Conservation (phyloP, 2,329 filamentous ascomycete genomes). For the Alternaria sp. region DNA sequence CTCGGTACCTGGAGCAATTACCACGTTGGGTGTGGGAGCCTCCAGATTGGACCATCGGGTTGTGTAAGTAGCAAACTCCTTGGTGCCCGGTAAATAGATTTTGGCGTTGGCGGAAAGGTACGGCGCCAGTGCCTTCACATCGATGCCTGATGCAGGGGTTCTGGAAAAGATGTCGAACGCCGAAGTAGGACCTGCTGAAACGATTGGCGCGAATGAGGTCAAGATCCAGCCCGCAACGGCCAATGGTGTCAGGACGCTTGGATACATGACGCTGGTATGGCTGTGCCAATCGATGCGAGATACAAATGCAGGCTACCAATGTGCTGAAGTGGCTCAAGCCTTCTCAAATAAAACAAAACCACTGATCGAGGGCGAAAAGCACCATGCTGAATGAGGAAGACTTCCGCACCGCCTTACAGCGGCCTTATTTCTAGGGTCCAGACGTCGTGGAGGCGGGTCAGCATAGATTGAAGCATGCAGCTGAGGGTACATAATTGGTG, state of each 20-base stretch:
- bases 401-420: neutral
- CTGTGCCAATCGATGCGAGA: neutral
- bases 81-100: conserved; percentile 27
- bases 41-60: conserved; percentile 29
- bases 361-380: neutral
- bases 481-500: neutral
- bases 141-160: conserved; percentile 23
- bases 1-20: conserved; percentile 30
- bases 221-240: neutral
- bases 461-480: neutral
- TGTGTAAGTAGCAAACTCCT: conserved; percentile 20
- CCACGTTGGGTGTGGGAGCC: conserved; percentile 27
- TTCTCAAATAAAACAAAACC: neutral
- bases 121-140: conserved; percentile 25
- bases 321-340: neutral
- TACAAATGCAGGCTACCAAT: neutral
- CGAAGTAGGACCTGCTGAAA: neutral
- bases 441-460: neutral
- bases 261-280: neutral
- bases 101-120: conserved; percentile 23
- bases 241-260: neutral
- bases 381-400: neutral
- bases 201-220: neutral
- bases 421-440: neutral
- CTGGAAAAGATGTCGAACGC: conserved; percentile 1